These are phyloP conservation scores for Starmerella apicola DNA, from an alignment of 805 yeast species.

Conservation along the genomic window DNA sequence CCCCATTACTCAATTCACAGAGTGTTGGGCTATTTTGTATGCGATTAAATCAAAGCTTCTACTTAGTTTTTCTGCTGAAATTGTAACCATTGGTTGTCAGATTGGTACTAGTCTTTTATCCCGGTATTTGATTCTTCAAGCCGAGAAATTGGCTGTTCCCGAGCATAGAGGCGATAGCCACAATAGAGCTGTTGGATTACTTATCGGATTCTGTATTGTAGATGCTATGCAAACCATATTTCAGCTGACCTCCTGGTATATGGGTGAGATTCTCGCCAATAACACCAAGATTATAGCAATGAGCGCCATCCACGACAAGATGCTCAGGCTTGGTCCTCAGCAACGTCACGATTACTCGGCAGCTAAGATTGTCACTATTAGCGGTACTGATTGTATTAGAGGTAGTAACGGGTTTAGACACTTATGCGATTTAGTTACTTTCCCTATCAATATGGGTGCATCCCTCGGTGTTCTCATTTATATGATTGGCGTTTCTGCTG, in stretches of 20 bases:
- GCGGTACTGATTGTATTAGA: conserved; percentile 70
- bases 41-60: conserved; percentile 14
- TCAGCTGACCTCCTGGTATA: conserved; percentile 51
- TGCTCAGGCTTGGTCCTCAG: conserved; percentile 45
- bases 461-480: conserved; percentile 52
- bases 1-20: conserved; percentile 7
- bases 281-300: conserved; percentile 58
- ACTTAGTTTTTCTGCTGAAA: conserved; percentile 1
- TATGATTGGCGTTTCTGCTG: conserved; percentile 58
- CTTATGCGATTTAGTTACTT: conserved; percentile 7
- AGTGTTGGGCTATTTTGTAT: conserved; percentile 17
- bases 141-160: conserved; percentile 12
- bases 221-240: conserved; percentile 36
- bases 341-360: conserved; percentile 50
- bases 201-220: conserved; percentile 52
- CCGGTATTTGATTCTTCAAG: conserved; percentile 12
- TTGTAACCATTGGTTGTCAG: conserved; percentile 8
- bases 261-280: conserved; percentile 51
- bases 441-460: conserved; percentile 22
- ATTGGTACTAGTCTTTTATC: conserved; percentile 15
- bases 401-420: conserved; percentile 37
- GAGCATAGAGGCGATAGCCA: conserved; percentile 10
- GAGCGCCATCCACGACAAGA: conserved; percentile 55
- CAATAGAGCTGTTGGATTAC: conserved; percentile 60
- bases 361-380: conserved; percentile 59